Evolutionary conservation across 345 rosid species (phyloP).

Genomic region (Citrus australasica): DNA sequence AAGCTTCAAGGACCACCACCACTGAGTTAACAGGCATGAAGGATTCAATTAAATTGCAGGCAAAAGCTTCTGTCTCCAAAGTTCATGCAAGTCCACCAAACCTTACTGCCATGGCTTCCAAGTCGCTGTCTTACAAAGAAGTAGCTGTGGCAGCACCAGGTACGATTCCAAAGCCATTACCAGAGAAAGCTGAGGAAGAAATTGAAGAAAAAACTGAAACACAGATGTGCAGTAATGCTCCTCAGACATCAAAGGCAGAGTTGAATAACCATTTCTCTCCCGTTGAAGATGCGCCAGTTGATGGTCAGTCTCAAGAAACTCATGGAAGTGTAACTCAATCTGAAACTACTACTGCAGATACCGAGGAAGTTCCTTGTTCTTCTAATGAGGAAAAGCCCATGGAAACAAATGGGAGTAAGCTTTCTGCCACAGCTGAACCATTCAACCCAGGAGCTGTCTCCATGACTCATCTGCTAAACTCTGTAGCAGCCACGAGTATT

Average conservation of each 20-base stretch:
- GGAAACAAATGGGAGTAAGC: conserved; percentile 55
- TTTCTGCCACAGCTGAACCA: conserved; percentile 68
- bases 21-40: conserved; percentile 26
- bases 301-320: conserved; percentile 24
- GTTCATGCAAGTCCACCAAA: conserved; percentile 29
- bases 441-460: conserved; percentile 46
- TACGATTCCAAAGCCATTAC: conserved; percentile 47
- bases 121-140: conserved; percentile 62
- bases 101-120: conserved; percentile 43
- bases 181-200: conserved; percentile 33
- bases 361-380: conserved; percentile 24
- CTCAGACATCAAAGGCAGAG: conserved; percentile 28
- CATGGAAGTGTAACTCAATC: conserved; percentile 20
- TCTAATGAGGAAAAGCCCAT: conserved; percentile 29
- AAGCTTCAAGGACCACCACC: conserved; percentile 19
- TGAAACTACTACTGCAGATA: conserved; percentile 24
- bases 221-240: conserved; percentile 19
- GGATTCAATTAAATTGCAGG: conserved; percentile 22
- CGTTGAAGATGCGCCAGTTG: conserved; percentile 16
- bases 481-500: conserved; percentile 33
- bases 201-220: conserved; percentile 32
- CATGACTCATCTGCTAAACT: conserved; percentile 23
- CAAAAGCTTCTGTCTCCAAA: conserved; percentile 30
- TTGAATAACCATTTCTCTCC: conserved; percentile 11
- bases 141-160: conserved; percentile 69